Evolutionary conservation across 169 alveolate genomes (phyloP), one percentile per base, ranked within the genome.

Genomic region (Cryptosporidium sp.): DNA sequence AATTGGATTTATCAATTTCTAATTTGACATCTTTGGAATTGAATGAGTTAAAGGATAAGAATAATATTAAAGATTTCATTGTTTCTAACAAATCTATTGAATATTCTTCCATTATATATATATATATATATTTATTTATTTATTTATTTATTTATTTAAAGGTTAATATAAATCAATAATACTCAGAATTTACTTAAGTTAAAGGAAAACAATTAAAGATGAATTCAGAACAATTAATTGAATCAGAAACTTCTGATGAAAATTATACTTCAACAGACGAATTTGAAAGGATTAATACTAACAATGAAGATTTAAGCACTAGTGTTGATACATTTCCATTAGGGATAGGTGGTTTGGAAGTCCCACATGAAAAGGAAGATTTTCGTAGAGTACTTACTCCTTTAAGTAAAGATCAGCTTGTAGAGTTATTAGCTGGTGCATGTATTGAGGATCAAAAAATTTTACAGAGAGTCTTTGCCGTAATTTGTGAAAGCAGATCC

Each of bases 391-490:
- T 93, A n/a, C 56, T 93, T 18, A 92, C 96, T 1, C 95, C 95
- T 4, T 73, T 94, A 48, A 91, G 94, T 7, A 93, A 93, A 53
- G 95, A 93, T 60, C 94, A 94, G 69, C 70, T 94, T 51, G 85
- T 94, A 18, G 96, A 94, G 69, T 53, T 94, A 39, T 80, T 94
- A 37, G 94, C 95, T 9, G 70, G 92, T 35, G 91, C 95, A 35
- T 94, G 95, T 23, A 48, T 73, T 37, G 69, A 67, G 29, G 92
- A 93, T 65, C 86, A 73, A 42, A 91, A 70, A 33, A 91, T 91
- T 85, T 67, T 91, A 21, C 84, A 69, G 33, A 80, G 70, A 56
- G 93, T 93, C 61, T 84, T 71, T 21, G 91, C 85, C 4, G 94
- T 93, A 3, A 93, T 93, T 35, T 69, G 91, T 31, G 92, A 91